phyloP scores from a whole-genome alignment of 257 asterid species.

The Solanum corneliomulleri region DNA sequence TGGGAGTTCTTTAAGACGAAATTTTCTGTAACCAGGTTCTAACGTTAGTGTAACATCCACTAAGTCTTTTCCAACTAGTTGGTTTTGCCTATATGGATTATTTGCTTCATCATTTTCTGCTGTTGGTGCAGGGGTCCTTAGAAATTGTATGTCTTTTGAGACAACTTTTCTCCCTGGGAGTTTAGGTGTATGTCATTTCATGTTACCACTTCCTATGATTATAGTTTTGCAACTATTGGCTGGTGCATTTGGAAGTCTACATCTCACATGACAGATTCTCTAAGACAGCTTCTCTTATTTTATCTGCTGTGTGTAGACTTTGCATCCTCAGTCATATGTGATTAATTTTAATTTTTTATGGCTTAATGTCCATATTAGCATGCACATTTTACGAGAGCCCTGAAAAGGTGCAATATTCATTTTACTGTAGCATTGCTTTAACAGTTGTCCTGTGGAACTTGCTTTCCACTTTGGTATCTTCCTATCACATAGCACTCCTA shows the following conservation, averaged over 20 bases:
- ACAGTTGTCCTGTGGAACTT: background rate
- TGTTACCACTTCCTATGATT: background rate
- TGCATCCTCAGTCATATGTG: background rate
- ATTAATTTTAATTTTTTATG: background rate
- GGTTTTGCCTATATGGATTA: background rate
- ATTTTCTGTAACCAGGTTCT: background rate
- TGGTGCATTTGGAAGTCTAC: background rate
- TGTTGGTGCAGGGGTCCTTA: background rate
- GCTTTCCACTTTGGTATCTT: background rate
- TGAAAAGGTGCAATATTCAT: background rate
- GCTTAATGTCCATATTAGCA: background rate
- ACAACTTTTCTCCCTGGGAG: background rate
- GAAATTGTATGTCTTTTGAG: background rate
- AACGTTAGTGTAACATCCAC: background rate
- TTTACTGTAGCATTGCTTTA: background rate
- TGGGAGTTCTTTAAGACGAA: background rate
- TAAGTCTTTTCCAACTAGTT: background rate
- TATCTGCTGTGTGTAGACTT: background rate
- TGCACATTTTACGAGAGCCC: background rate
- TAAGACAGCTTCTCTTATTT: background rate
- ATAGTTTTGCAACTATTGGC: background rate
- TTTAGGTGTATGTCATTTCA: background rate
- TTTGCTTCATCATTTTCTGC: background rate
- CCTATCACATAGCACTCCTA: background rate
- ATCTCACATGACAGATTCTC: background rate